Evolutionary conservation across 495 filamentous ascomycete species (phyloP).

Genomic region (Penicillium odoratum): DNA sequence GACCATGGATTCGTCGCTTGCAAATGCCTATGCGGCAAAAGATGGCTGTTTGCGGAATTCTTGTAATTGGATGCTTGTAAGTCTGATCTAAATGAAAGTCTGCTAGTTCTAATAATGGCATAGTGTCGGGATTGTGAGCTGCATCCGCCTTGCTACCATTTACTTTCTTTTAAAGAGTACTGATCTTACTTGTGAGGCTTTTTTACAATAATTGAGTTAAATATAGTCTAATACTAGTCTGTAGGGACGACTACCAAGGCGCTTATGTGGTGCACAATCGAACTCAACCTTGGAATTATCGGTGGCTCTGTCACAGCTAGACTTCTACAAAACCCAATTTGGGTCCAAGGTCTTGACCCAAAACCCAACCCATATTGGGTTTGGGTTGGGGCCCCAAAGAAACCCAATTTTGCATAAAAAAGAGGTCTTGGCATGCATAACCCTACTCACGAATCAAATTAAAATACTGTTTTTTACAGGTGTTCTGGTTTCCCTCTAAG

Average conservation of each 20-base stretch:
- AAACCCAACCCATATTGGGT: no score
- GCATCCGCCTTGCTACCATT: slow-evolving; percentile 31
- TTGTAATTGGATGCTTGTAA: slow-evolving; percentile 35
- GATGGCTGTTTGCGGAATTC: slow-evolving; percentile 26
- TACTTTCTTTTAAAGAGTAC: slow-evolving; percentile 23
- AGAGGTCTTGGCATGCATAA: no score
- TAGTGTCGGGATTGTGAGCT: slow-evolving; percentile 37
- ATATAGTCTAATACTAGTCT: neutral
- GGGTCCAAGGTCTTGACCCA: no score
- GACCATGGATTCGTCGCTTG: slow-evolving; percentile 33
- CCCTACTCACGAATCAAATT: no score
- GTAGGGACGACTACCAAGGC: slow-evolving; percentile 32
- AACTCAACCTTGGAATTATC: slow-evolving; percentile 37
- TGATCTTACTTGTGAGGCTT: slow-evolving; percentile 30
- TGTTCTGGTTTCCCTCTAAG: no score
- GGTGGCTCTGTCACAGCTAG: no score
- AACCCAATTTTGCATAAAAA: no score
- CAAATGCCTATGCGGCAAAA: slow-evolving; percentile 37
- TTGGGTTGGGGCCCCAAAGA: no score
- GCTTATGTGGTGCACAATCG: slow-evolving; percentile 35
- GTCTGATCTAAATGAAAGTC: slow-evolving; percentile 6
- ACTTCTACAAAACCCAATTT: no score
- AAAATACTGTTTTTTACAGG: no score
- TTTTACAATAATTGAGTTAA: neutral
- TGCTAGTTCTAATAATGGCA: neutral